Evolutionary conservation across 1,139 yeast genomes (phyloP), one percentile per base, ranked within the genome.

Genomic region (Candida buenavistaensis): DNA sequence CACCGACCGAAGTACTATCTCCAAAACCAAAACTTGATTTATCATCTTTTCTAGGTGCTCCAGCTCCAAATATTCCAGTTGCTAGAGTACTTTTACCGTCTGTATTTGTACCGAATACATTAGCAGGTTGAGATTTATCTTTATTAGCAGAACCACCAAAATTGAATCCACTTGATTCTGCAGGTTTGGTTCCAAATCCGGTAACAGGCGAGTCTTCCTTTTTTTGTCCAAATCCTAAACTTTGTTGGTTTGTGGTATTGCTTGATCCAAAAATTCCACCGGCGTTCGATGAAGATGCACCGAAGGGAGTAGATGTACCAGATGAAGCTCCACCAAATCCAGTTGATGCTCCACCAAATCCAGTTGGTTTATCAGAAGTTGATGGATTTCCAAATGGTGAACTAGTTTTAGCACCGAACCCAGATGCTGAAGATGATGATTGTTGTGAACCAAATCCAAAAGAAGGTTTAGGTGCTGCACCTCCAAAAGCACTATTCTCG

Each of bases 251-350:
- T 9, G 50, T 54, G 9, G 45, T 51, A 3, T 62, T 52, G 32
- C 53, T 56, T 16, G 57, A 35, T 29, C 63, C 58, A 44, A 64
- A 62, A 17, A 45, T 39, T 9, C 35, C 35, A 23, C 50, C 50
- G 23, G 33, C 37, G 16, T 25, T 38, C 28, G 37, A 28, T 17
- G 19, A 7, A 17, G 19, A 7, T 21, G 23, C 31, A 19, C 32
- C 22, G 5, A 50, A 46, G 23, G 55, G 48, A 12, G 51, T 46
- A 5, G 47, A 40, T 6, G 57, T 45, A 5, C 64, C 64, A 32
- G 56, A 50, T 25, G 45, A 32, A 12, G 46, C 36, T 26, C 48
- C 43, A 25, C 48, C 42, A 23, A 48, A 30, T 13, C 44, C 25
- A 19, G 30, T 26, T 22, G 37, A 27, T 20, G 46, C 36, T 26